Evolutionary conservation across 345 rosid species (phyloP).

Genomic region (Reutealis trisperma): DNA sequence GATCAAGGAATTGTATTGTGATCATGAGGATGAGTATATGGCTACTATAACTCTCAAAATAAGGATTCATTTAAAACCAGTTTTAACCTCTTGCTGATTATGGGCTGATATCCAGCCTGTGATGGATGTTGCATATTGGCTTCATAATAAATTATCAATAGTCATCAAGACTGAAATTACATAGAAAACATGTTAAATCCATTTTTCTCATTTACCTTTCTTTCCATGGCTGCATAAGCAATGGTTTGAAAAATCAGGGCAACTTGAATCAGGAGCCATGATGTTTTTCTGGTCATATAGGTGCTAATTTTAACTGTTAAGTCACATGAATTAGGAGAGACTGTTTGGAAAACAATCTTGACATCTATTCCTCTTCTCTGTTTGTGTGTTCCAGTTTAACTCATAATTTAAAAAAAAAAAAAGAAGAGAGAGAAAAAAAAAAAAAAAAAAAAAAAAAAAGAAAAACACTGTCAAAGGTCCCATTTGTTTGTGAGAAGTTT

Average conservation of each 20-base stretch:
- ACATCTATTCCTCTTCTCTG: too few relatives aligned
- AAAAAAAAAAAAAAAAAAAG: too few relatives aligned
- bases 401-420: neutral
- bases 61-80: neutral
- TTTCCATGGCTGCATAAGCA: neutral
- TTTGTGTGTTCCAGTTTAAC: neutral
- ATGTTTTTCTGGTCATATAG: neutral
- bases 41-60: neutral
- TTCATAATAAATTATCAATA: neutral
- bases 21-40: neutral
- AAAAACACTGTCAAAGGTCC: neutral
- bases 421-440: too few relatives aligned
- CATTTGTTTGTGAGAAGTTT: neutral
- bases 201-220: neutral
- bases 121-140: neutral
- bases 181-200: neutral
- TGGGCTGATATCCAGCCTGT: neutral
- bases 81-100: neutral
- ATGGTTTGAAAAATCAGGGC: neutral
- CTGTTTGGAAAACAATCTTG: neutral
- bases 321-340: neutral
- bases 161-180: neutral
- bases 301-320: neutral
- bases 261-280: neutral
- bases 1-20: neutral